Conservation (phyloP, 257 asterid genomes). For the Solanum virginianum region DNA sequence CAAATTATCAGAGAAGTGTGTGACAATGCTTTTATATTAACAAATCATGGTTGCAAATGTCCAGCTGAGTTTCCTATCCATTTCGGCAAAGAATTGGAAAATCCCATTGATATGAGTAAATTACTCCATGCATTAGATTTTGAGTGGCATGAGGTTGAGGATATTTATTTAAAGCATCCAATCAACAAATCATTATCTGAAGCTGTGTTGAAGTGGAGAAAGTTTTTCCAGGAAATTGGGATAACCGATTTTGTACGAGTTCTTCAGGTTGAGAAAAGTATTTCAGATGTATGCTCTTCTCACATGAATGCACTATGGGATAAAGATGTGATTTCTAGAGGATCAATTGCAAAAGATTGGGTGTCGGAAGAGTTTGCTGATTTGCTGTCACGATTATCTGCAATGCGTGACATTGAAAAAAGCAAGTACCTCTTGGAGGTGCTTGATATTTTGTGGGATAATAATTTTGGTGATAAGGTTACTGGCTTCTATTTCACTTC, state of each 20-base stretch:
- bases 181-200: constrained; percentile 47
- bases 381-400: constrained; percentile 43
- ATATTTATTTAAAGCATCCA: constrained; percentile 56
- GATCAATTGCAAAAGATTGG: constrained; percentile 49
- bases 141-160: constrained; percentile 64
- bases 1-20: constrained; percentile 42
- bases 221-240: constrained; percentile 64
- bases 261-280: constrained; percentile 47
- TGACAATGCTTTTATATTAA: constrained; percentile 47
- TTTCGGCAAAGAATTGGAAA: constrained; percentile 52
- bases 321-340: constrained; percentile 19
- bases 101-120: constrained; percentile 45
- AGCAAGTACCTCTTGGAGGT: constrained; percentile 64
- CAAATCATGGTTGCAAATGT: constrained; percentile 67
- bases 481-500: constrained; percentile 31
- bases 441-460: constrained; percentile 84
- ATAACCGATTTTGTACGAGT: constrained; percentile 76
- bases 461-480: constrained; percentile 50
- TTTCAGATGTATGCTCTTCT: constrained; percentile 24
- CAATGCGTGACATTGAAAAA: constrained; percentile 40
- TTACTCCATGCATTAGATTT: constrained; percentile 45
- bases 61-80: constrained; percentile 61
- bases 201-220: constrained; percentile 74
- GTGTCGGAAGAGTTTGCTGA: constrained; percentile 57
- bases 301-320: constrained; percentile 17